Conservation (phyloP, 768 basidiomycete species). For the Baorangia bicolor region DNA sequence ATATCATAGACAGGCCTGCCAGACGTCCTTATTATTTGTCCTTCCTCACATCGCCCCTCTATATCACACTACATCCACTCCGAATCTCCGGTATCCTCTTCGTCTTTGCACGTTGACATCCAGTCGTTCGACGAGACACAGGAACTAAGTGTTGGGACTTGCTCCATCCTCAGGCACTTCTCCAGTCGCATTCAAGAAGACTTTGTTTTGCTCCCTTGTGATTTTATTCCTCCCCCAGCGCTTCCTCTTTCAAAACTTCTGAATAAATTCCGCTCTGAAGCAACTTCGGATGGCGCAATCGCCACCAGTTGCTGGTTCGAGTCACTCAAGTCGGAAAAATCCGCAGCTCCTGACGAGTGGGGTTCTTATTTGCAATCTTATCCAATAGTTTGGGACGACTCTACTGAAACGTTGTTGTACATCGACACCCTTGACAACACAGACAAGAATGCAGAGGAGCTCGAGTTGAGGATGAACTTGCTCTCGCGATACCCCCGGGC, state of each 20-base stretch:
- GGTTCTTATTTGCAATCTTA: slow-evolving; percentile 42
- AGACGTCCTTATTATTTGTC: slow-evolving; percentile 90
- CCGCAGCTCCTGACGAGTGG: slow-evolving; percentile 64
- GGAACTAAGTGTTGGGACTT: slow-evolving; percentile 66
- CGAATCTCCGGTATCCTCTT: slow-evolving; percentile 57
- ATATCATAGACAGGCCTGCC: slow-evolving; percentile 8
- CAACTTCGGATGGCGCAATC: slow-evolving; percentile 59
- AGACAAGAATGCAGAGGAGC: slow-evolving; percentile 66
- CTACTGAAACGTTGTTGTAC: slow-evolving; percentile 64
- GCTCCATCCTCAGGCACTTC: slow-evolving; percentile 74
- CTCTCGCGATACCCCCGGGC: slow-evolving; percentile 75
- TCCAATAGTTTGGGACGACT: slow-evolving; percentile 69
- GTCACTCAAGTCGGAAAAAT: slow-evolving; percentile 50
- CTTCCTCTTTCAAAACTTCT: slow-evolving; percentile 70
- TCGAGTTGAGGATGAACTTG: slow-evolving; percentile 74
- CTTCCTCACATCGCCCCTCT: slow-evolving; percentile 66
- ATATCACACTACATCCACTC: slow-evolving; percentile 87
- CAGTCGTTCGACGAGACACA: slow-evolving; percentile 78
- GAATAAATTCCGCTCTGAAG: slow-evolving; percentile 79
- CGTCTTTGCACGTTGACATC: slow-evolving; percentile 70
- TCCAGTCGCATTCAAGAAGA: slow-evolving; percentile 74
- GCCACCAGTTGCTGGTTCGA: slow-evolving; percentile 69
- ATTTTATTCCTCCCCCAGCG: slow-evolving; percentile 77
- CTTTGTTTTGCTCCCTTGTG: slow-evolving; percentile 88
- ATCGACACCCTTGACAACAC: slow-evolving; percentile 68